Evolutionary conservation across 2,329 filamentous ascomycete species (phyloP).

Genomic region (Neofusicoccum umdonicola): DNA sequence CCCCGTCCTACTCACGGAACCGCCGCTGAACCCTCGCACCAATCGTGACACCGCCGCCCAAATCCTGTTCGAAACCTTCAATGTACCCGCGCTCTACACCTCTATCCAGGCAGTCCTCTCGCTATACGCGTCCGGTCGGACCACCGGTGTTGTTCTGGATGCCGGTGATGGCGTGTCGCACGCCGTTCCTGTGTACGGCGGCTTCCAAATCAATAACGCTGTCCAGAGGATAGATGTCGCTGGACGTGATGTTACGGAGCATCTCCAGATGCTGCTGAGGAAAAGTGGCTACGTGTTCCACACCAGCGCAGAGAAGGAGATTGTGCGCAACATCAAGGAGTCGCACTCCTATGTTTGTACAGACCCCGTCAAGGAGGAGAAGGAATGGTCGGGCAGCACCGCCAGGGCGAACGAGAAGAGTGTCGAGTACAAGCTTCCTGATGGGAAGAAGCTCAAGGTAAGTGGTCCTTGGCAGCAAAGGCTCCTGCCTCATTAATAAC

Average conservation of each 20-base stretch:
- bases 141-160: constrained; percentile 93
- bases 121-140: constrained; percentile 91
- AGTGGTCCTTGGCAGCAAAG: constrained; percentile 16
- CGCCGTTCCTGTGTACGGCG: constrained; percentile 95
- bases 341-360: constrained; percentile 86
- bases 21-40: constrained; percentile 88
- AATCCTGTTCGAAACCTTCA: constrained; percentile 98
- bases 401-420: constrained; percentile 75
- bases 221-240: constrained; percentile 96
- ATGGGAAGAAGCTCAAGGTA: constrained; percentile 91
- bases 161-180: constrained; percentile 95
- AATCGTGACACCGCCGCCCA: constrained; percentile 97
- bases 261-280: constrained; percentile 84
- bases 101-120: constrained; percentile 97
- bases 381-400: constrained; percentile 76
- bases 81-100: constrained; percentile 92
- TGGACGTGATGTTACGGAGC: constrained; percentile 91
- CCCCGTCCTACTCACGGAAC: constrained; percentile 92
- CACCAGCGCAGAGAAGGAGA: constrained; percentile 97
- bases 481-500: constrained; percentile 14
- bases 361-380: constrained; percentile 91
- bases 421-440: constrained; percentile 84
- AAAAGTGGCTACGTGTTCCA: constrained; percentile 95
- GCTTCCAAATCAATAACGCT: constrained; percentile 93
- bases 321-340: constrained; percentile 97